A percentile compares a stretch with the other conserved stretches of the same genome.
phyloP scores from a whole-genome alignment of 2,329 filamentous ascomycete species.

The Sporothrix euskadiensis region DNA sequence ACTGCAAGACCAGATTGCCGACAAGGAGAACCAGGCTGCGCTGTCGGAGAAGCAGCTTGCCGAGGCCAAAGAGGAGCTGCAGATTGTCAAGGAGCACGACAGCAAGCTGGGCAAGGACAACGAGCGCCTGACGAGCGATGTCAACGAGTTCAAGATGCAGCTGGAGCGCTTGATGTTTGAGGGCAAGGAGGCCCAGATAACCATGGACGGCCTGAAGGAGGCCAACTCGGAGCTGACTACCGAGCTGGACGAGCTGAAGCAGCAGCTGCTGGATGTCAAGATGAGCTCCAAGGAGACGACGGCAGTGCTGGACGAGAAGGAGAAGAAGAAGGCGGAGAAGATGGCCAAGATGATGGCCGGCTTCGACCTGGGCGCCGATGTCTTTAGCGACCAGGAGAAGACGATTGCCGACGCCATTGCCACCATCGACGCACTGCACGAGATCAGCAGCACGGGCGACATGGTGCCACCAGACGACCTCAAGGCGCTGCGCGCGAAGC shows the following conservation, averaged over 20 bases:
- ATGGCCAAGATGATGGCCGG: constrained; percentile 99
- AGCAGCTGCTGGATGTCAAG: constrained; percentile 91
- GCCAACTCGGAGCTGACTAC: constrained; percentile 89
- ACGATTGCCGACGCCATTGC: constrained; percentile 81
- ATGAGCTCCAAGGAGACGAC: constrained; percentile 95
- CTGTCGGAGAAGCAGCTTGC: constrained; percentile 76
- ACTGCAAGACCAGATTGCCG: constrained; percentile 91
- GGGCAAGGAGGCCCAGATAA: constrained; percentile 94
- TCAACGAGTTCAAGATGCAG: constrained; percentile 95
- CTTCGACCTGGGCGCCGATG: constrained; percentile 88
- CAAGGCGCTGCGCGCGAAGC: constrained; percentile 70
- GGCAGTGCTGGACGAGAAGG: constrained; percentile 91
- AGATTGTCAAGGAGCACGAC: constrained; percentile 82
- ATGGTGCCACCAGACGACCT: constrained; percentile 80
- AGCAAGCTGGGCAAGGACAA: constrained; percentile 84
- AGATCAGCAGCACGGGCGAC: constrained; percentile 75
- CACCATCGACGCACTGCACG: constrained; percentile 75
- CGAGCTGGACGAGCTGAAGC: constrained; percentile 93
- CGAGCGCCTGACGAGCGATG: constrained; percentile 78
- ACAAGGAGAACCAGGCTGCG: constrained; percentile 81
- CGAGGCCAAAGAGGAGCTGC: constrained; percentile 83
- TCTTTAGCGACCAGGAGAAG: constrained; percentile 91
- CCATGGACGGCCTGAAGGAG: constrained; percentile 96
- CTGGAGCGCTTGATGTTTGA: constrained; percentile 94
- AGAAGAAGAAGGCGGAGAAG: constrained; percentile 97